These are phyloP conservation scores for Endothia cerciana DNA, from an alignment of 2,329 filamentous ascomycete genomes.

Conservation along the genomic window DNA sequence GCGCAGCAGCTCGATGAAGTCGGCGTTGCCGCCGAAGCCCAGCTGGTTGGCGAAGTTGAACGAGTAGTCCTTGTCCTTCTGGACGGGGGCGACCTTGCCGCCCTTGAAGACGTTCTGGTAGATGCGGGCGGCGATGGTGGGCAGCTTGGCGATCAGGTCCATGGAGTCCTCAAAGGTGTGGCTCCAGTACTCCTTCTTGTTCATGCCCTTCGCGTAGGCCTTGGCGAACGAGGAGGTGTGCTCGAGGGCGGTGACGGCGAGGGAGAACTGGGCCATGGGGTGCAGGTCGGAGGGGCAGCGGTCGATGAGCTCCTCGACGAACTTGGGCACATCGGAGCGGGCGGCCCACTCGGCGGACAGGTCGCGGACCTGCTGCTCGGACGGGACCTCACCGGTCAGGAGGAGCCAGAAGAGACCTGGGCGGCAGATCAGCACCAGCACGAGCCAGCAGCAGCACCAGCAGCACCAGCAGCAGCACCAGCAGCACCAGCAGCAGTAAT, in stretches of 20 bases:
- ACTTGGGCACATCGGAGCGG: slow-evolving; percentile 95
- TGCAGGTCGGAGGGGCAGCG: slow-evolving; percentile 98
- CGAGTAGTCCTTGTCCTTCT: slow-evolving; percentile 99
- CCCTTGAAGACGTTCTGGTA: slow-evolving; percentile 99
- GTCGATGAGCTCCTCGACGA: slow-evolving; percentile 99
- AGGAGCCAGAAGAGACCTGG: slow-evolving; percentile 98
- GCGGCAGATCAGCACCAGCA: slow-evolving; percentile 8
- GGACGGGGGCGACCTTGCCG: slow-evolving; percentile 91
- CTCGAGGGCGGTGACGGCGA: slow-evolving; percentile 97
- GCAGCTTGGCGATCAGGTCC: slow-evolving; percentile 99
- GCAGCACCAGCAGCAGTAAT: background rate
- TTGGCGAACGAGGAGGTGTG: slow-evolving; percentile 97
- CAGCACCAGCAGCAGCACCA: no score
- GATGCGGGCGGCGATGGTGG: slow-evolving; percentile 96
- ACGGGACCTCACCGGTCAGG: slow-evolving; percentile 95
- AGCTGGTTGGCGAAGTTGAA: slow-evolving; percentile 99
- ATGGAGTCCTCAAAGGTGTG: slow-evolving; percentile 99
- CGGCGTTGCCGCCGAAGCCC: slow-evolving; percentile 89
- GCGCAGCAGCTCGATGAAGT: slow-evolving; percentile 98
- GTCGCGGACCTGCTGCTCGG: slow-evolving; percentile 97
- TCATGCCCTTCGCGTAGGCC: slow-evolving; percentile 98
- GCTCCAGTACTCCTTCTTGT: slow-evolving; percentile 99
- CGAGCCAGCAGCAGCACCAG: background rate
- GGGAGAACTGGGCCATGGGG: slow-evolving; percentile 99
- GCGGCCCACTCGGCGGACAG: slow-evolving; percentile 99